Conservation (phyloP, 2,329 filamentous ascomycete species). For the Venturia carpophila region DNA sequence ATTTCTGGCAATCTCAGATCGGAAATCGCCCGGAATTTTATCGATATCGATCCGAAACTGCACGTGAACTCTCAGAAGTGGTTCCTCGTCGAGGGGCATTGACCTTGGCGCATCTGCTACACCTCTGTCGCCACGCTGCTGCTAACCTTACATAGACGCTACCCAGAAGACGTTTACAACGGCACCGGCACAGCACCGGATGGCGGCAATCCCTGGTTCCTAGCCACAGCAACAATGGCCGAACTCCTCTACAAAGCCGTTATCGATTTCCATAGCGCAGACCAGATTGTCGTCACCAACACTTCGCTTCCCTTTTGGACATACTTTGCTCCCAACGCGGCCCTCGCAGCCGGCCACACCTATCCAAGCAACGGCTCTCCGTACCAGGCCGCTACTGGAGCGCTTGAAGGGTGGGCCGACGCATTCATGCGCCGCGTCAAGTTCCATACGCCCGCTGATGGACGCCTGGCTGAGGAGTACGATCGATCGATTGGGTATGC, state of each 20-base stretch:
- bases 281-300: constrained; percentile 25
- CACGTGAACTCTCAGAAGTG: no score
- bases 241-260: constrained; percentile 27
- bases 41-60: no score
- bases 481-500: constrained; percentile 25
- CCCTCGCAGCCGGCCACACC: constrained; percentile 21
- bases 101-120: no score
- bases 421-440: constrained; percentile 30
- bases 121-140: not conserved
- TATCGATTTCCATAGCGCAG: constrained; percentile 21
- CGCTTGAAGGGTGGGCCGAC: constrained; percentile 29
- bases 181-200: constrained; percentile 26
- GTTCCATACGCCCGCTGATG: constrained; percentile 26
- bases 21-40: no score
- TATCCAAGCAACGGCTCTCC: constrained; percentile 23
- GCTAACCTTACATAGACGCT: constrained; percentile 23
- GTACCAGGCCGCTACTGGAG: constrained; percentile 23
- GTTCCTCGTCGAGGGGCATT: no score
- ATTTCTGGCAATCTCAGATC: no score
- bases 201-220: constrained; percentile 31
- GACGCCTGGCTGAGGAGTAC: constrained; percentile 27
- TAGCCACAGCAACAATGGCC: constrained; percentile 28
- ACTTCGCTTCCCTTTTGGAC: constrained; percentile 28
- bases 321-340: constrained; percentile 27
- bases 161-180: constrained; percentile 31